These are phyloP conservation scores for Geosmithia flava DNA, from an alignment of 2,329 filamentous ascomycete genomes.

Conservation along the genomic window DNA sequence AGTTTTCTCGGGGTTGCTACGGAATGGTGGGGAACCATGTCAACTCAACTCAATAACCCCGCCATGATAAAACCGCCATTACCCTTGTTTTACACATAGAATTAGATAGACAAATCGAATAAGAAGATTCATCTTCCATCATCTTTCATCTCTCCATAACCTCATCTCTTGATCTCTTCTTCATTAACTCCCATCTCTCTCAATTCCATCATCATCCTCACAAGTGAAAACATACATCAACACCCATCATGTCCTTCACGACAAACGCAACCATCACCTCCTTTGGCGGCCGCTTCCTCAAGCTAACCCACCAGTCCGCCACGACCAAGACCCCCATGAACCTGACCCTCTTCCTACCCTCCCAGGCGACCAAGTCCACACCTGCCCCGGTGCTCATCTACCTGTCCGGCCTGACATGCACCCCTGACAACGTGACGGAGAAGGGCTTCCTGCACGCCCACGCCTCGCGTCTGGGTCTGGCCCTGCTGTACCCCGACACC, in stretches of 20 bases:
- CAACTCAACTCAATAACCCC: neutral
- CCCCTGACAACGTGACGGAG: conserved; percentile 72
- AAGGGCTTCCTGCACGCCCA: conserved; percentile 85
- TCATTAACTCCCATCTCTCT: neutral
- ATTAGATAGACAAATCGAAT: no score
- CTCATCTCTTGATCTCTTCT: neutral
- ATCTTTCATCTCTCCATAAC: neutral
- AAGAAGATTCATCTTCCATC: no score
- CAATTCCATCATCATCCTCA: no score
- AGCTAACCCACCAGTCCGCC: conserved; percentile 75
- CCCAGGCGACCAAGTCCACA: conserved; percentile 41
- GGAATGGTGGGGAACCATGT: neutral
- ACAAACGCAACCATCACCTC: conserved; percentile 81
- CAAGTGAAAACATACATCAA: neutral
- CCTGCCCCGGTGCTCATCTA: conserved; percentile 79
- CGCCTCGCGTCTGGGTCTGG: conserved; percentile 70
- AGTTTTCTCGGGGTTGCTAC: neutral
- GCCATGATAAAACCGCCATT: neutral
- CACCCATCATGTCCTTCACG: conserved; percentile 82
- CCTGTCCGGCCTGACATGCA: conserved; percentile 89
- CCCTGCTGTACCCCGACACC: conserved; percentile 92
- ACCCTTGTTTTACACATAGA: no score
- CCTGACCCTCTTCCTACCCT: conserved; percentile 84
- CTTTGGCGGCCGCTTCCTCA: conserved; percentile 90
- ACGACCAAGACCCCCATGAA: conserved; percentile 80